Percentiles rank a stretch among this genome's conserved stretches.
phyloP scores from a whole-genome alignment of 2,329 filamentous ascomycete species.

The Onygenales sp. region DNA sequence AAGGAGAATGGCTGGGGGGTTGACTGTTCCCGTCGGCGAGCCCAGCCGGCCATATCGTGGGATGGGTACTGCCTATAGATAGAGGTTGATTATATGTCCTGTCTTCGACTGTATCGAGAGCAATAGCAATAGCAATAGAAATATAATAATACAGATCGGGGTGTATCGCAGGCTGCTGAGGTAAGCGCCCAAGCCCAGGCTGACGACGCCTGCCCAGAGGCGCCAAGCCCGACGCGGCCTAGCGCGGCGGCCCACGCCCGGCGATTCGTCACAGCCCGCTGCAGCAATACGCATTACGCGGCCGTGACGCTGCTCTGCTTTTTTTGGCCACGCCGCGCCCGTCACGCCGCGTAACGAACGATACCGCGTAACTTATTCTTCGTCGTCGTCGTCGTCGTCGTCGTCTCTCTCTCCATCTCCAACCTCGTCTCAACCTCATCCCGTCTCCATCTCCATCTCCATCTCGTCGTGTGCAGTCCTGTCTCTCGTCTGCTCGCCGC shows the following conservation, averaged over 20 bases:
- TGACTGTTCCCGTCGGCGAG: too few relatives aligned
- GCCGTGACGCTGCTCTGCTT: not conserved
- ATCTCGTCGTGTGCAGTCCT: conserved; percentile 6
- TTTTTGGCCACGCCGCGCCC: too few relatives aligned
- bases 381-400: conserved; percentile 9
- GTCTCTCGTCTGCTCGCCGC: conserved; percentile 42
- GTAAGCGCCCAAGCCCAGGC: not conserved
- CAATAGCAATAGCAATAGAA: too few relatives aligned
- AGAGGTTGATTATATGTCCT: too few relatives aligned
- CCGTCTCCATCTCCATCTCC: conserved; percentile 13
- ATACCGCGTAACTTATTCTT: conserved; percentile 5
- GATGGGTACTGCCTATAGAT: too few relatives aligned
- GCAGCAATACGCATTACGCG: not conserved
- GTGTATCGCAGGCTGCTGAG: too few relatives aligned
- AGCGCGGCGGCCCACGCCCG: not conserved
- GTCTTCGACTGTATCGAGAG: too few relatives aligned
- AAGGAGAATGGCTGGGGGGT: too few relatives aligned
- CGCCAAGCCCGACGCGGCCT: conserved; percentile 3
- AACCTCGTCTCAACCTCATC: conserved; percentile 10
- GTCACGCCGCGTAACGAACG: not conserved
- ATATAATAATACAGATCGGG: too few relatives aligned
- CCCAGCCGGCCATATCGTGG: too few relatives aligned
- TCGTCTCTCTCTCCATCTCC: conserved; percentile 7
- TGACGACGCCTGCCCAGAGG: conserved; percentile 10
- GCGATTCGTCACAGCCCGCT: conserved; percentile 10